Evolutionary conservation across 768 basidiomycete species (phyloP), one percentile per base, ranked within the genome.

Genomic region (Kwoniella pini): DNA sequence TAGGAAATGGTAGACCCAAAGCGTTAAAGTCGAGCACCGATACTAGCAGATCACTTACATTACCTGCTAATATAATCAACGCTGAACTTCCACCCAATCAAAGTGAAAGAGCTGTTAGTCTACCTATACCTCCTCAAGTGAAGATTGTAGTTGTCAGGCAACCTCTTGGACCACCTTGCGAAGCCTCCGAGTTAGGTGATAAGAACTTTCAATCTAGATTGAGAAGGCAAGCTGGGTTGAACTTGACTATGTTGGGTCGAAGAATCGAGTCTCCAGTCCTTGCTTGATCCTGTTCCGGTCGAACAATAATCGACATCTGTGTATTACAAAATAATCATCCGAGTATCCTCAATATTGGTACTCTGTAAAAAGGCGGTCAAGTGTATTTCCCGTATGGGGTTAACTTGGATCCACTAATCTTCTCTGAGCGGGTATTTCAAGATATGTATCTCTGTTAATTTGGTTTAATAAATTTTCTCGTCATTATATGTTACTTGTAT

Each of bases 81-180:
- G 27, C 12, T 3, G 38, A 54, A 21, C 24, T 40, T 45, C 27
- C 39, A 17, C 44, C 10, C 4, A 31, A 13, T 33, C 17, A 24
- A 12, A 59, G 11, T 45, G n/a, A 28, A 27, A 51, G 57, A 39
- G 50, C 57, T 30, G 52, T 61, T 36, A 61, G 52, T 42, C 59
- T 46, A 45, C 59, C 59, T 11, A 10, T 33, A 21, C 24, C 46
- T 36, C 33, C 33, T 10, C 57, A 51, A 33, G 22, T 22, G 3
- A 61, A 49, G 52, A 22, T 61, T 15, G 15, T 21, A 4, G 52
- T 61, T 15, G 31, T 70, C 19, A 48, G 75, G 17, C 75, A 77
- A 45, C 75, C 75, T 6, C 28, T 57, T 26, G 75, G 75, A n/a
- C 75, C 75, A 19, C 75, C 75, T 22, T 64, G 64, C 7, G 66